Base-by-base conservation (phyloP, 2,329 filamentous ascomycete species). In the Madurella mycetomatis region DNA sequence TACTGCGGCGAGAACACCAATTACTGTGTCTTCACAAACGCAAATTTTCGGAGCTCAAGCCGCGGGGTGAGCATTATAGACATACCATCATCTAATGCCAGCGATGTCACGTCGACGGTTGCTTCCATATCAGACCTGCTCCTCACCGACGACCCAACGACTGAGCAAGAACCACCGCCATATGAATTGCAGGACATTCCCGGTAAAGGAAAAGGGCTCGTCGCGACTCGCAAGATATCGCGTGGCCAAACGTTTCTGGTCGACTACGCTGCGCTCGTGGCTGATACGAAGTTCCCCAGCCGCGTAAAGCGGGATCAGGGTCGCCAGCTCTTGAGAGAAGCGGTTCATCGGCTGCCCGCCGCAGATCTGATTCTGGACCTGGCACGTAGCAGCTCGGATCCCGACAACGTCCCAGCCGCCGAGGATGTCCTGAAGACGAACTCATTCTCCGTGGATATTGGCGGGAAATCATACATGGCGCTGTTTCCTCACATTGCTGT, bases 361-460 rank as follows among this genome's bases (percentile, higher is more conserved):
- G 55, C 62, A 45, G 47, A 58, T 30, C 55, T 50, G 30, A 53
- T 71, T n/a, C 51, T 67, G 50, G 52, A 55, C 17, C 56, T 72
- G 54, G 64, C 69, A 13, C 55, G 58, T 37, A 67, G 65, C 44
- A 65, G 64, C 9, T 64, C 64, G 2, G 66, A 65, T 7, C 67
- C 67, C 5, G 57, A 62, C 1, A 53, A 49, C 11, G 56, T 59
- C 7, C 53, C 68, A 0, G 67, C 61, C 9, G 49, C 59, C 9
- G 63, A 72, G 47, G 68, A 71, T 40, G 61, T 71, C 7, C 58
- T 73, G 37, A 64, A 64, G 34, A 72, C 70, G 1, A 73, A 72
- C 42, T 64, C 69, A 0, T 71, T 70, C 50, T 65, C 62, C 0
- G 61, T 68, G 1, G 53, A 62, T 3, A 55, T 69, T 3, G 50